Percentiles rank a stretch among this genome's conserved stretches.
These are phyloP conservation scores for Triticum monococcum DNA, from an alignment of 176 grass and related monocot species.

Conservation along the genomic window DNA sequence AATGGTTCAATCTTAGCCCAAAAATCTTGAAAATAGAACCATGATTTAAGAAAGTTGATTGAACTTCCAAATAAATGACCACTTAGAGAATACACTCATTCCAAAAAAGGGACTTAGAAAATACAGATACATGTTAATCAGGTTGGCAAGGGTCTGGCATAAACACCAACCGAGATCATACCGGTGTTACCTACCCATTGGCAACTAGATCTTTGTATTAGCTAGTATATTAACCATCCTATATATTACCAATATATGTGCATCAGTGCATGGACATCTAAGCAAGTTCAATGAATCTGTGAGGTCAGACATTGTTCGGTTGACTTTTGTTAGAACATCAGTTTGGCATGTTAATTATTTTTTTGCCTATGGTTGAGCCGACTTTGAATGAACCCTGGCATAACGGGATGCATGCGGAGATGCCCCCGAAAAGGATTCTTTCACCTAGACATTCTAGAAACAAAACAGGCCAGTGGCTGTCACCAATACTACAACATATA, in stretches of 20 bases:
- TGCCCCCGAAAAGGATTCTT: neutral
- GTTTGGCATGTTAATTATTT: neutral
- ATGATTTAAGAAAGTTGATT: no score
- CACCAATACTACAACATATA: neutral
- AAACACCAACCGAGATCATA: neutral
- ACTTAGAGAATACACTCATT: neutral
- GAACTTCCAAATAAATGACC: no score
- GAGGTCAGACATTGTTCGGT: neutral
- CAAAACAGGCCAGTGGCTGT: neutral
- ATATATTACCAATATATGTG: neutral
- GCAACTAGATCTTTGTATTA: neutral
- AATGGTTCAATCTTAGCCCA: no score
- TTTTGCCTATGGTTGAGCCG: neutral
- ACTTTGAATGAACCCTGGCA: neutral
- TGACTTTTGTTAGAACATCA: neutral
- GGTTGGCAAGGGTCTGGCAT: neutral
- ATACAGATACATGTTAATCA: neutral
- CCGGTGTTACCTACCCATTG: neutral
- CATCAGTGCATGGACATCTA: neutral
- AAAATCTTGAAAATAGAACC: no score
- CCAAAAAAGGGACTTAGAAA: neutral
- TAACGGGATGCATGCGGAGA: neutral
- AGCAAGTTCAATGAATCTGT: neutral
- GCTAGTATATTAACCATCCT: neutral
- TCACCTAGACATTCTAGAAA: slow-evolving; percentile 3